Percentiles rank a stretch among this genome's conserved stretches.
phyloP scores from a whole-genome alignment of 1,139 yeast genomes.

The Suhomyces wounanorum region DNA sequence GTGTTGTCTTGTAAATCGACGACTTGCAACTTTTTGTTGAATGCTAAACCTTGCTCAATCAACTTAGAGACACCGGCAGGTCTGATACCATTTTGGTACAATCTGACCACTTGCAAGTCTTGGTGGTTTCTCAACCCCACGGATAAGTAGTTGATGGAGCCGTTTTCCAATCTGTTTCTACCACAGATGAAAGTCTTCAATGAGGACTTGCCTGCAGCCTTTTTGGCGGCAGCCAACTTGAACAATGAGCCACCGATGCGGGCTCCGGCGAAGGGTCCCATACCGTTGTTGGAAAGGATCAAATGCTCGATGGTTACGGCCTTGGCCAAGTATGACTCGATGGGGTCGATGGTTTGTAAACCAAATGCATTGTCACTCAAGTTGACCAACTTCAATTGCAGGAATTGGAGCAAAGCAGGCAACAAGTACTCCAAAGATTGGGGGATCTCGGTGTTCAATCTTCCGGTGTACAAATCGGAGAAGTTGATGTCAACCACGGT shows the following conservation, averaged over 20 bases:
- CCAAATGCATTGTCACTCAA: conserved; percentile 97
- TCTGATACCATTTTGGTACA: conserved; percentile 95
- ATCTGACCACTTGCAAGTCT: conserved; percentile 68
- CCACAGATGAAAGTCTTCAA: conserved; percentile 91
- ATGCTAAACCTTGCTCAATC: conserved; percentile 68
- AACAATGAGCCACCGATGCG: conserved; percentile 86
- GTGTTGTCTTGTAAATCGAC: conserved; percentile 96
- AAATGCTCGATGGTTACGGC: conserved; percentile 83
- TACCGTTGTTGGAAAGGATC: conserved; percentile 89
- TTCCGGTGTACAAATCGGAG: conserved; percentile 91
- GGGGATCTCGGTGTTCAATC: conserved; percentile 94
- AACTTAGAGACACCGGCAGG: conserved; percentile 85
- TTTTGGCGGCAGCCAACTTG: conserved; percentile 67
- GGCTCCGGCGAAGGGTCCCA: conserved; percentile 97
- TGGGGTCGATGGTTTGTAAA: conserved; percentile 87
- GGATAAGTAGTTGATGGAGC: conserved; percentile 79
- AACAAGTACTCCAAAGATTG: conserved; percentile 70
- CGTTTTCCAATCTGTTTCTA: conserved; percentile 93
- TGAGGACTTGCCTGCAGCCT: conserved; percentile 43
- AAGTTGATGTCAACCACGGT: conserved; percentile 69
- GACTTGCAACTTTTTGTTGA: conserved; percentile 60
- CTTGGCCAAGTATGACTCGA: conserved; percentile 73
- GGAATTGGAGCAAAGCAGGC: conserved; percentile 69
- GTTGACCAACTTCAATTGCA: conserved; percentile 70
- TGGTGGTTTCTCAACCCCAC: conserved; percentile 76